A percentile compares a stretch with the other conserved stretches of the same genome.
Conservation (phyloP, 257 asterid species). For the Linderniella brevidens region DNA sequence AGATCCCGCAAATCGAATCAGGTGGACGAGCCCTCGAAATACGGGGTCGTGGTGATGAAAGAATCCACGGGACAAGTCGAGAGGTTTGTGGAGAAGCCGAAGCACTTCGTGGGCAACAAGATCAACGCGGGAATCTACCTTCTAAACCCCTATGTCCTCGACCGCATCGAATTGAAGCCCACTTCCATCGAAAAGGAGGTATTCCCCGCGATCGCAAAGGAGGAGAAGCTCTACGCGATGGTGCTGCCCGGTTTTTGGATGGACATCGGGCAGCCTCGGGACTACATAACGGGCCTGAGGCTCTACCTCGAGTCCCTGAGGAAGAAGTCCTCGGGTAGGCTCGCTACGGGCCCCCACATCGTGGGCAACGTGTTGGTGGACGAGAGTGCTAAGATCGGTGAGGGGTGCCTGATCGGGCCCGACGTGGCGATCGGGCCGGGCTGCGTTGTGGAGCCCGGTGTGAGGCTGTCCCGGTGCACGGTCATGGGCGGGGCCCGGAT, state of each 20-base stretch:
- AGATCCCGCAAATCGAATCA: conserved; percentile 12
- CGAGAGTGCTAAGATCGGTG: too few species aligned
- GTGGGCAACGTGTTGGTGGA: too few species aligned
- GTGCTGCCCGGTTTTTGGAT: conserved; percentile 64
- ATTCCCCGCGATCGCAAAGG: conserved; percentile 53
- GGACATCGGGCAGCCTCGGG: conserved; percentile 65
- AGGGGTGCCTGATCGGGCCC: too few species aligned
- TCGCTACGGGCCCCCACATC: too few species aligned
- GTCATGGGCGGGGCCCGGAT: conserved; percentile 85
- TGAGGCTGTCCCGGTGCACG: conserved; percentile 83
- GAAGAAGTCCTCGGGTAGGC: conserved; percentile 18
- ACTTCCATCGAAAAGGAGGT: conserved; percentile 88
- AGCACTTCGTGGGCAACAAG: conserved; percentile 83
- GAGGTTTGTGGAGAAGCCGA: conserved; percentile 31
- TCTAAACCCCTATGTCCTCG: conserved; percentile 70
- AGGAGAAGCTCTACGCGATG: conserved; percentile 42
- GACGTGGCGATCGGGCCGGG: too few species aligned
- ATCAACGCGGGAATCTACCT: conserved; percentile 91
- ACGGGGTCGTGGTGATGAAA: too few species aligned
- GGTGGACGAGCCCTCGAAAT: conserved; percentile 20
- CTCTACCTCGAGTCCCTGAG: conserved; percentile 38
- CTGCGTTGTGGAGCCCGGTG: conserved; percentile 68
- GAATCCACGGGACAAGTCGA: too few species aligned
- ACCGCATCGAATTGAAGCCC: conserved; percentile 64
- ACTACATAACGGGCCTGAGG: conserved; percentile 44